These are phyloP conservation scores for Mucor irregularis DNA, from an alignment of 371 early-diverging fungal genomes.

Conservation along the genomic window DNA sequence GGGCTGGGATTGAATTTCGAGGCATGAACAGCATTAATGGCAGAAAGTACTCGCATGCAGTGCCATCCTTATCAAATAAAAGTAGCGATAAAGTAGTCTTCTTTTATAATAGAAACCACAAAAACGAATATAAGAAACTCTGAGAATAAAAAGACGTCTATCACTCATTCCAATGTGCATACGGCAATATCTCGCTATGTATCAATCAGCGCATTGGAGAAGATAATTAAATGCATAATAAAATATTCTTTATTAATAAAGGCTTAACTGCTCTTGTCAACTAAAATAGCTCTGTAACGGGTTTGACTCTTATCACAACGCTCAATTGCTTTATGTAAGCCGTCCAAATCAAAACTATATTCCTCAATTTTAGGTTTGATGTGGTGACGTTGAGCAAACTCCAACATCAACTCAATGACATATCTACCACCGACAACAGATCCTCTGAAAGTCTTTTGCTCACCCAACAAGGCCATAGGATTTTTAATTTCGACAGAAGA, in stretches of 20 bases:
- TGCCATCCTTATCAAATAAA: too few relatives aligned
- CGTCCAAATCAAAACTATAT: slow-evolving; percentile 28
- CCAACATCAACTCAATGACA: slow-evolving; percentile 44
- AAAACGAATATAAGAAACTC: too few relatives aligned
- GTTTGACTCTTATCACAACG: slow-evolving; percentile 26
- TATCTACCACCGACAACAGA: slow-evolving; percentile 48
- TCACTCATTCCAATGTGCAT: too few relatives aligned
- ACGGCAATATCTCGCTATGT: too few relatives aligned
- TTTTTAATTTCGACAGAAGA: slow-evolving; percentile 22
- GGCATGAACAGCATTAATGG: too few relatives aligned
- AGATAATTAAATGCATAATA: too few relatives aligned
- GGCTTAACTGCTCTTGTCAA: slow-evolving; percentile 22
- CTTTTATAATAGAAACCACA: too few relatives aligned
- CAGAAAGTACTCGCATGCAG: too few relatives aligned
- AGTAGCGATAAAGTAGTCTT: too few relatives aligned
- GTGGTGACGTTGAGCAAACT: slow-evolving; percentile 53
- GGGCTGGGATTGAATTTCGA: too few relatives aligned
- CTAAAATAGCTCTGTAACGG: slow-evolving; percentile 40
- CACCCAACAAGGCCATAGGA: slow-evolving; percentile 26
- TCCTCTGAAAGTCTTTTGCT: slow-evolving; percentile 38
- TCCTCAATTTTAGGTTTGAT: slow-evolving; percentile 55
- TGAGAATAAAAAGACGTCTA: too few relatives aligned
- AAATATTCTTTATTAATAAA: background rate
- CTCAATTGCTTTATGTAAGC: slow-evolving; percentile 32
- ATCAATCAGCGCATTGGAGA: too few relatives aligned